Percentiles rank a stretch among this genome's conserved stretches.
phyloP scores from a whole-genome alignment of 2,329 filamentous ascomycete species.

The Trichoderma afroharzianum region DNA sequence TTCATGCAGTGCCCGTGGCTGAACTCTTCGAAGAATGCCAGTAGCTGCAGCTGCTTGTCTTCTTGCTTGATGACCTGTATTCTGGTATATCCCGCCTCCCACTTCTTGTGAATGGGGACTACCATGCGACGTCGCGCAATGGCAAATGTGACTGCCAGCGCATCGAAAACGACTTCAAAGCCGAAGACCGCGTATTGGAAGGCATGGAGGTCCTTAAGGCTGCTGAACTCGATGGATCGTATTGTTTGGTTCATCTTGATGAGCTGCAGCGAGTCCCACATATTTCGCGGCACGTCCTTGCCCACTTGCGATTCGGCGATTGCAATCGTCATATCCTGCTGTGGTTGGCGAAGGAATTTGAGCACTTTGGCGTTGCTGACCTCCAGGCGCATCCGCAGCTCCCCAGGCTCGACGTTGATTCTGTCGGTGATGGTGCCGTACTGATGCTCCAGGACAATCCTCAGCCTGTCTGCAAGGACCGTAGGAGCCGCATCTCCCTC shows the following conservation, averaged over 20 bases:
- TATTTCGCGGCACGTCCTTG: conserved; percentile 58
- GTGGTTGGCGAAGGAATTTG: conserved; percentile 66
- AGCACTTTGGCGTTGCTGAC: conserved; percentile 59
- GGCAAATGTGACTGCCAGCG: conserved; percentile 68
- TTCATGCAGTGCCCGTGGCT: conserved; percentile 85
- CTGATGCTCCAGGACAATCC: conserved; percentile 71
- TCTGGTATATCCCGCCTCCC: conserved; percentile 77
- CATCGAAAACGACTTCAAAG: conserved; percentile 71
- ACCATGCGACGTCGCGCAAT: conserved; percentile 85
- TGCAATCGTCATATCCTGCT: conserved; percentile 73
- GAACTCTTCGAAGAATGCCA: conserved; percentile 88
- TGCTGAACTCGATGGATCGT: conserved; percentile 67
- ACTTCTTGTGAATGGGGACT: conserved; percentile 90
- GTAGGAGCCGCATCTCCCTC: conserved; percentile 60
- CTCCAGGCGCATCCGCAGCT: conserved; percentile 64
- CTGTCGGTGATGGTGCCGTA: conserved; percentile 78
- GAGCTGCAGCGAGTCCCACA: conserved; percentile 61
- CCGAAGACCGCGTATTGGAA: conserved; percentile 80
- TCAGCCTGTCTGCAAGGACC: conserved; percentile 71
- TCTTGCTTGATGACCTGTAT: conserved; percentile 71
- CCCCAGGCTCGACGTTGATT: conserved; percentile 75
- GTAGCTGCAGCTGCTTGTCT: conserved; percentile 70
- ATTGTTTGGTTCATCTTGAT: conserved; percentile 59
- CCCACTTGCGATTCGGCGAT: conserved; percentile 64
- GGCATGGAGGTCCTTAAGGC: conserved; percentile 64